Base-by-base conservation (phyloP, 192 early-diverging fungal species). In the Rhizophagus sp. region DNA sequence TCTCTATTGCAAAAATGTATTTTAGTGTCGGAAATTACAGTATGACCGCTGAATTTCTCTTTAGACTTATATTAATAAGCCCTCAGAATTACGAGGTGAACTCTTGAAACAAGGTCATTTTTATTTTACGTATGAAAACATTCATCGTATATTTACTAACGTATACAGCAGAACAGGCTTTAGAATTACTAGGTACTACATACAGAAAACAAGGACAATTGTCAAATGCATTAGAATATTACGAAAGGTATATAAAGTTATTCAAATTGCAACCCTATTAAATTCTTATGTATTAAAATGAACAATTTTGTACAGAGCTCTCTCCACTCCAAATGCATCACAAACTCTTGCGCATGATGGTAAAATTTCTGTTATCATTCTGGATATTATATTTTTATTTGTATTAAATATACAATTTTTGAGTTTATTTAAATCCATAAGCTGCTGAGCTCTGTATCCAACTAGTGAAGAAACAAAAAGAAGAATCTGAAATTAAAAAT, bases 1-100 rank as follows among this genome's bases (percentile, higher is more conserved):
- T 44, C 39, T 70, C 68, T n/a, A 44, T 70, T n/a, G 68, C 68
- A 70, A 70, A 70, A 22, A 36, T 70, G 22, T 70, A 70, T 22
- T 70, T 70, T 24, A 70, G 44, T 33, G 10, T 70, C 25, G 68
- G 41, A 41, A 44, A 70, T 7, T 70, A 70, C 39, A 44, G 34
- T 10, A 36, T 44, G n/a, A 24, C 68, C 8, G n/a, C 33, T 36
- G 39, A 70, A 70, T 70, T n/a, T 47, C 34, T 70, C 7, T 41
- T 70, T 7, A 39, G 39, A 70, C 22, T 70, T 22, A 36, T 70
- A 24, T 44, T 33, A 70, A 34, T 70, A 44, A 33, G n/a, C 33
- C 34, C 68, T 70, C 8, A 70, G 7, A 41, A 44, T 70, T 44
- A 70, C 15, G 68, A 70, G 68, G 68, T 70, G 30, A 68, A 15